Percentiles rank a stretch among this genome's conserved stretches.
These are phyloP conservation scores for Thelephora ganbajun DNA, from an alignment of 768 basidiomycete species.

Conservation along the genomic window DNA sequence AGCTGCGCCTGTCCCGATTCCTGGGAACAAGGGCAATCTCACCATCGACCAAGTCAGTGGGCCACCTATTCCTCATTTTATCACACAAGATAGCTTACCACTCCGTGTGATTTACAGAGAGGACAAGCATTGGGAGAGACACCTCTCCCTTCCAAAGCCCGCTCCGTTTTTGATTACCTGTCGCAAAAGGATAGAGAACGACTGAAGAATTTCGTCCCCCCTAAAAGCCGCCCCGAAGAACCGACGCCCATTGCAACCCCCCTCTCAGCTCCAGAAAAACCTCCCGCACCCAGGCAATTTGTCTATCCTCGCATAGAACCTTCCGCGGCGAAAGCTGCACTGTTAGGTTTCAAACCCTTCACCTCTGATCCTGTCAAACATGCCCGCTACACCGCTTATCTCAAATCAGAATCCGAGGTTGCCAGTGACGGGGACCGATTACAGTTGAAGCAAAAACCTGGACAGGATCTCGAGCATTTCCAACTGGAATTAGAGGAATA, in stretches of 20 bases:
- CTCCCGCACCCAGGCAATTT: slow-evolving; percentile 23
- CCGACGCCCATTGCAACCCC: slow-evolving; percentile 17
- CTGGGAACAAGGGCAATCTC: slow-evolving; percentile 28
- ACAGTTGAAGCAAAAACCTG: slow-evolving; percentile 38
- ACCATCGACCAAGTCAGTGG: slow-evolving; percentile 31
- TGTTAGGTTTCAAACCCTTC: slow-evolving; percentile 87
- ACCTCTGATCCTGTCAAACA: slow-evolving; percentile 65
- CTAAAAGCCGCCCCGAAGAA: slow-evolving; percentile 11
- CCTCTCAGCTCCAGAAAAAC: slow-evolving; percentile 14
- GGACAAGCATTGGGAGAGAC: slow-evolving; percentile 77
- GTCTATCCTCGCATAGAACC: slow-evolving; percentile 26
- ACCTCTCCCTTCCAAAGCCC: slow-evolving; percentile 48
- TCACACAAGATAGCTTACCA: background rate
- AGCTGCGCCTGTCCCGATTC: background rate
- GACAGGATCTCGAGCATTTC: slow-evolving; percentile 53
- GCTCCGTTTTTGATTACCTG: slow-evolving; percentile 89
- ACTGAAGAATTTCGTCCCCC: slow-evolving; percentile 41
- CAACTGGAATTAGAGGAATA: slow-evolving; percentile 79
- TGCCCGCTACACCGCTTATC: slow-evolving; percentile 71
- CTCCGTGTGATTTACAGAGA: slow-evolving; percentile 32
- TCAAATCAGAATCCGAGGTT: slow-evolving; percentile 66
- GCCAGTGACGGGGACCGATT: slow-evolving; percentile 25
- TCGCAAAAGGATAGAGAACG: slow-evolving; percentile 87
- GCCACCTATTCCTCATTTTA: slow-evolving; percentile 38
- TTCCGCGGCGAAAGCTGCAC: slow-evolving; percentile 72